Evolutionary conservation across 768 basidiomycete genomes (phyloP), one percentile per base, ranked within the genome.

Genomic region (Mycena epipterygia): DNA sequence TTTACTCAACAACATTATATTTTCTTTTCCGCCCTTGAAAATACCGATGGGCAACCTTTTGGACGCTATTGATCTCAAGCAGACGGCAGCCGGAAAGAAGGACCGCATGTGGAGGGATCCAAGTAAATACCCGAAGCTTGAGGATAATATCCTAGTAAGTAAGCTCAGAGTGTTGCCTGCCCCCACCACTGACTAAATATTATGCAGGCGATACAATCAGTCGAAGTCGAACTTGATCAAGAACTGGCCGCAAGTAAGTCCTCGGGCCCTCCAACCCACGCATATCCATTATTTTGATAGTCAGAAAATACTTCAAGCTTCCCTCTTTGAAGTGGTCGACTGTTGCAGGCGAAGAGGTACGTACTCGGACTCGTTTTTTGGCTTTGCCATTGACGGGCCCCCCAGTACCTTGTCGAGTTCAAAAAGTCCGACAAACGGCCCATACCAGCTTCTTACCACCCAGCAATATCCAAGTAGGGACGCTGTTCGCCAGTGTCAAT

Each of bases 361-460:
- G 83, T 64, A 6, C n/a, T n/a, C 7, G 55, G 30, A 5, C 23
- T 64, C 5, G 27, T 23, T 13, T 21, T 53, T 48, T n/a, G n/a
- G 37, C 11, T 65, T 7, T 33, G 46, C 46, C 39, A 37, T 39
- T 68, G 30, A 51, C 65, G 65, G 19, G 53, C 37, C 16, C 44
- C 44, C 51, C 73, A 98, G 92, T 97, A 89, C 78, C 83, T 98
- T 13, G 84, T 97, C 13, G 95, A 97, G 79, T 81, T 97, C 27
- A 91, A 89, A 69, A 90, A 89, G 61, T 79, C 72, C 19, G 84
- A 87, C 78, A 77, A 90, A 79, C 71, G 87, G 81, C 81, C 81
- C 9, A 84, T 89, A 46, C 88, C 88, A 12, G 83, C 81, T 25
- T 76, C 79, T 42, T 97, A 95, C 94, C 80, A 85, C 14, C 77